A percentile compares a stretch with the other conserved stretches of the same genome.
Conservation (phyloP, 2,329 filamentous ascomycete species). For the Ascochyta rabiei region DNA sequence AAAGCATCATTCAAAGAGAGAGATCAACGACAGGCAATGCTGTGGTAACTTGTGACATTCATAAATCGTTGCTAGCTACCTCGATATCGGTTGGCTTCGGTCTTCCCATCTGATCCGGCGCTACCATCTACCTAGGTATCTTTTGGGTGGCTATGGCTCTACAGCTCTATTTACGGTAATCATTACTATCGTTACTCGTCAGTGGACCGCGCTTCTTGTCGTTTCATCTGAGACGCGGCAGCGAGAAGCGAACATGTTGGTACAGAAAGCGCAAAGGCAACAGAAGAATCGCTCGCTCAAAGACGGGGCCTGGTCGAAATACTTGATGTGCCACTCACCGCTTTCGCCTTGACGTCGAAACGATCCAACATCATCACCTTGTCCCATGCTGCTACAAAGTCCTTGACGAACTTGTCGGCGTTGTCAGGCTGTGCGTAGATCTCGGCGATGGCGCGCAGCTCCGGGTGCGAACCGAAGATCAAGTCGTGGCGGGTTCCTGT, state of each 20-base stretch:
- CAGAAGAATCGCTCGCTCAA: conserved; percentile 20
- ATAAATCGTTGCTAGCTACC: conserved; percentile 12
- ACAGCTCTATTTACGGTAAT: conserved; percentile 25
- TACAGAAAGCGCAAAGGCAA: conserved; percentile 19
- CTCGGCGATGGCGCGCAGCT: conserved; percentile 73
- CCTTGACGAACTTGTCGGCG: conserved; percentile 69
- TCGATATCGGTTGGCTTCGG: conserved; percentile 5
- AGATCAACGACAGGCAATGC: neutral
- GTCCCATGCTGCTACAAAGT: conserved; percentile 73
- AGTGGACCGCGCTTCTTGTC: conserved; percentile 23
- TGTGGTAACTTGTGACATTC: conserved; percentile 2
- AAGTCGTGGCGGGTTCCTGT: conserved; percentile 71
- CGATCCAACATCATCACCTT: conserved; percentile 79
- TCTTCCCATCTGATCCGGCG: conserved; percentile 15
- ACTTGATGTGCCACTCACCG: conserved; percentile 38
- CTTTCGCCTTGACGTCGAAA: conserved; percentile 59
- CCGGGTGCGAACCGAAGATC: conserved; percentile 74
- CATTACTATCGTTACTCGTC: conserved; percentile 32
- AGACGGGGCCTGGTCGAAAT: conserved; percentile 35
- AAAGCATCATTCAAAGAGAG: neutral
- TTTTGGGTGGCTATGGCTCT: conserved; percentile 22
- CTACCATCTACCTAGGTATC: conserved; percentile 27
- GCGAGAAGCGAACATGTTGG: conserved; percentile 2
- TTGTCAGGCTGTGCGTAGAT: conserved; percentile 69
- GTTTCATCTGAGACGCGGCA: conserved; percentile 3